Evolutionary conservation across 352 stramenopile genomes (phyloP).

Genomic region (Detonula confervacea): DNA sequence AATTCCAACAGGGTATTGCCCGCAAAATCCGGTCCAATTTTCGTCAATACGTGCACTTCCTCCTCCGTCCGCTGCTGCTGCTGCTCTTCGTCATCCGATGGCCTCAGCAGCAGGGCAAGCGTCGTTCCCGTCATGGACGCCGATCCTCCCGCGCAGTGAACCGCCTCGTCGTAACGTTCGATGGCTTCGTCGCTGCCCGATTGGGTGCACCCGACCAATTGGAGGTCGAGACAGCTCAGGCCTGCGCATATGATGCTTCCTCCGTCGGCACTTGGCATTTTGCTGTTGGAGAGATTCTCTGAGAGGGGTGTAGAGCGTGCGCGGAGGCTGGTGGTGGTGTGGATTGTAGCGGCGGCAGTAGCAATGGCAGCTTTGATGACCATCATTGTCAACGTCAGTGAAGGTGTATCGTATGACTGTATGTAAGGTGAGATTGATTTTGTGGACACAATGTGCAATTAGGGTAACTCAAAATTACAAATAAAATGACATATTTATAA

Average conservation of each 20-base stretch:
- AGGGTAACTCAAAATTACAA: too few species aligned
- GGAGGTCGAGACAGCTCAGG: slow-evolving; percentile 63
- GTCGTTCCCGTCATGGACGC: slow-evolving; percentile 53
- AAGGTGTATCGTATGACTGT: too few species aligned
- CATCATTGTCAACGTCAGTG: slow-evolving; percentile 7
- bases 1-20: slow-evolving; percentile 51
- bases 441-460: too few species aligned
- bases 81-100: slow-evolving; percentile 4
- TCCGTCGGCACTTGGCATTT: slow-evolving; percentile 5
- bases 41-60: slow-evolving; percentile 52
- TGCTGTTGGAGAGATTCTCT: neutral
- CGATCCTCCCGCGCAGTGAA: slow-evolving; percentile 52
- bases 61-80: slow-evolving; percentile 12
- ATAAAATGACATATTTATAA: too few species aligned
- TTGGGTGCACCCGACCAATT: slow-evolving; percentile 50
- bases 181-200: slow-evolving; percentile 48
- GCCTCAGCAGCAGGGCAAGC: slow-evolving; percentile 39
- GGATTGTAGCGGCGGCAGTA: slow-evolving; percentile 6
- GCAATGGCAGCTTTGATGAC: slow-evolving; percentile 12
- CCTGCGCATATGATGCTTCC: slow-evolving; percentile 77
- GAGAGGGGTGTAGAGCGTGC: slow-evolving; percentile 1
- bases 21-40: slow-evolving; percentile 48
- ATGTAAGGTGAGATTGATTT: too few species aligned
- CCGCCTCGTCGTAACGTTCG: slow-evolving; percentile 52
- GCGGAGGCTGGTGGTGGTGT: slow-evolving; percentile 5